These are phyloP conservation scores for Dryadomyces sulphureus DNA, from an alignment of 2,329 filamentous ascomycete genomes.

Conservation along the genomic window DNA sequence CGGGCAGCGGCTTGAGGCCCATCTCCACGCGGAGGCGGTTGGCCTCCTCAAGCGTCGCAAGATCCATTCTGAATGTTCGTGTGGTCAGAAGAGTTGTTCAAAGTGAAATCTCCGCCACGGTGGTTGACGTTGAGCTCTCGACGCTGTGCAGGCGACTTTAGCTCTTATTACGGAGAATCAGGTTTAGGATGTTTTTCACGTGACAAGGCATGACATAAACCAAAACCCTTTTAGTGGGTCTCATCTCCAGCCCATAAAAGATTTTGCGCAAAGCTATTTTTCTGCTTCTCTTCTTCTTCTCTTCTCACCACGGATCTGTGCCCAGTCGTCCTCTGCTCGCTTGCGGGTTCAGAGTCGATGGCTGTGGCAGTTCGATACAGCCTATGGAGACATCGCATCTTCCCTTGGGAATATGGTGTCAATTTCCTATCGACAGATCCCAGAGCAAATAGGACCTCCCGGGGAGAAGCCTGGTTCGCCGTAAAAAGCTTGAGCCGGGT, in stretches of 20 bases:
- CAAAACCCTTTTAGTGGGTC: slow-evolving; percentile 2
- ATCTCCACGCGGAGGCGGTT: slow-evolving; percentile 83
- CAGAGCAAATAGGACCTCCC: slow-evolving; percentile 50
- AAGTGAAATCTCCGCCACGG: background rate
- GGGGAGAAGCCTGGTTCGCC: slow-evolving; percentile 50
- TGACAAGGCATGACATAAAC: background rate
- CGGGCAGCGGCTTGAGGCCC: slow-evolving; percentile 78
- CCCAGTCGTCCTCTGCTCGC: slow-evolving; percentile 57
- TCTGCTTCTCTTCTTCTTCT: slow-evolving; percentile 17
- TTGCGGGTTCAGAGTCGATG: slow-evolving; percentile 56
- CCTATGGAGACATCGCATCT: slow-evolving; percentile 59
- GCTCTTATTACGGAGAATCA: no score
- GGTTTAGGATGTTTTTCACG: background rate
- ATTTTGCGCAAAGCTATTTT: background rate
- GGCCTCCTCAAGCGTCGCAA: slow-evolving; percentile 76
- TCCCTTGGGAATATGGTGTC: slow-evolving; percentile 45
- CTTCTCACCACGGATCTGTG: slow-evolving; percentile 62
- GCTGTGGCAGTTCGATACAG: slow-evolving; percentile 71
- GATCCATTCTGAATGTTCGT: slow-evolving; percentile 32
- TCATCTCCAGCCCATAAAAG: slow-evolving; percentile 1
- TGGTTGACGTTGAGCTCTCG: no score
- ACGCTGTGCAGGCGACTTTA: no score
- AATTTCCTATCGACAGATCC: slow-evolving; percentile 95
- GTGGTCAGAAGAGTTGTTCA: background rate
- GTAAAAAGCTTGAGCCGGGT: slow-evolving; percentile 51